These are phyloP conservation scores for Cucurbita maxima DNA, from an alignment of 306 rosid species.

Conservation along the genomic window DNA sequence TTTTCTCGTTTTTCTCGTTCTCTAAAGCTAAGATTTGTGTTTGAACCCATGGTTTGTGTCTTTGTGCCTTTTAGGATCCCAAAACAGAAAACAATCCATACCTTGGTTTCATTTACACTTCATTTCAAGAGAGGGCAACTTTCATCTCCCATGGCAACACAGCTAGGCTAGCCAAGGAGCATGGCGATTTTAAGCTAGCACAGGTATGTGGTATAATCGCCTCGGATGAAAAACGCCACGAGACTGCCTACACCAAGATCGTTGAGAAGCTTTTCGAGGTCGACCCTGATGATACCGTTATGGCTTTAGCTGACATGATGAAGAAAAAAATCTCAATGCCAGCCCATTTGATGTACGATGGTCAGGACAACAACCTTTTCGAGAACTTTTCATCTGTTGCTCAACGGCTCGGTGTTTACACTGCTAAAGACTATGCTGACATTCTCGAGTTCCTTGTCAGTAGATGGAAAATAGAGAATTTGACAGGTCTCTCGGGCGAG, in stretches of 20 bases:
- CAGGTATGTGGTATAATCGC: constrained; percentile 44
- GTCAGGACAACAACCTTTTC: constrained; percentile 27
- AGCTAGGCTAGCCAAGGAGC: constrained; percentile 39
- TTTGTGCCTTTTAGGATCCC: constrained; percentile 22
- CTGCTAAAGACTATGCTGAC: constrained; percentile 42
- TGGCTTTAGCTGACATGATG: constrained; percentile 52
- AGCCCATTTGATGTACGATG: constrained; percentile 42
- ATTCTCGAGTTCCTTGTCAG: constrained; percentile 43
- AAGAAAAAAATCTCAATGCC: constrained; percentile 44
- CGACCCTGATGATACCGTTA: constrained; percentile 33
- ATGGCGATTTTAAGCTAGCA: constrained; percentile 38
- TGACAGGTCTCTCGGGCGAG: constrained; percentile 33
- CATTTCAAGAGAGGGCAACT: constrained; percentile 53
- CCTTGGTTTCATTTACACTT: constrained; percentile 44
- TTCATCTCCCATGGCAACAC: constrained; percentile 50
- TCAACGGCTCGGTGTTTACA: constrained; percentile 36
- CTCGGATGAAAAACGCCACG: constrained; percentile 42
- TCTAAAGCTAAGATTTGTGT: too few species aligned
- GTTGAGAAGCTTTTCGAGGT: constrained; percentile 47
- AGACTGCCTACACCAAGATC: constrained; percentile 43
- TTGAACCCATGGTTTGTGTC: too few species aligned
- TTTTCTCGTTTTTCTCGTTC: neutral
- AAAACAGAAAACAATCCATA: constrained; percentile 44
- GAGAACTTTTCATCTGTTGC: constrained; percentile 35
- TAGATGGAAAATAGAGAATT: constrained; percentile 34